Conservation (phyloP, 2,329 filamentous ascomycete species). For the Penicillium sp. region DNA sequence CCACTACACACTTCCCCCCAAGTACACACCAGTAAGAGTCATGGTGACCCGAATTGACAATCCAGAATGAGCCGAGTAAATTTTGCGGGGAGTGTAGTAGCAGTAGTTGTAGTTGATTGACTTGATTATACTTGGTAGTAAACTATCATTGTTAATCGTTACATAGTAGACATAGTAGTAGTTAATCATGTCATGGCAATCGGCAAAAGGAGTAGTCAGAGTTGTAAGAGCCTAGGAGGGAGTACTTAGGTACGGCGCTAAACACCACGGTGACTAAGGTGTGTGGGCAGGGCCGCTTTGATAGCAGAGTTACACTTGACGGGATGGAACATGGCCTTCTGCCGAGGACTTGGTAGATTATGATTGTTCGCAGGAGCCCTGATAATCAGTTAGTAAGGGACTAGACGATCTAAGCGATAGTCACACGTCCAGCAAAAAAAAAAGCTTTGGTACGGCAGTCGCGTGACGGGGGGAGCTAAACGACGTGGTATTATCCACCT, state of each 20-base stretch:
- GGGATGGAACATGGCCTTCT: slow-evolving; percentile 11
- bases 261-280: neutral
- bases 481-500: slow-evolving; percentile 4
- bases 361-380: neutral
- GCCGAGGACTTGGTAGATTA: neutral
- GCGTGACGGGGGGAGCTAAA: neutral
- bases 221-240: neutral
- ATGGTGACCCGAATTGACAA: neutral
- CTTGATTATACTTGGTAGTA: too few species aligned
- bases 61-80: neutral
- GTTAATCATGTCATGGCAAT: neutral
- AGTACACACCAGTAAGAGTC: neutral
- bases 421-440: neutral
- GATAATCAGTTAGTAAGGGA: neutral
- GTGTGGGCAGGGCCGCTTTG: slow-evolving; percentile 16
- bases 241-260: neutral
- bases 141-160: too few species aligned
- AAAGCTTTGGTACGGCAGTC: neutral
- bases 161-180: neutral
- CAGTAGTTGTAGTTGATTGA: neutral
- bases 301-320: slow-evolving; percentile 26
- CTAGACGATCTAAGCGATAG: neutral
- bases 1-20: too few species aligned
- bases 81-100: neutral
- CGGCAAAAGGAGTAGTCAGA: neutral